Base-by-base conservation (phyloP, 2,329 filamentous ascomycete genomes). In the Neonectria sp. region DNA sequence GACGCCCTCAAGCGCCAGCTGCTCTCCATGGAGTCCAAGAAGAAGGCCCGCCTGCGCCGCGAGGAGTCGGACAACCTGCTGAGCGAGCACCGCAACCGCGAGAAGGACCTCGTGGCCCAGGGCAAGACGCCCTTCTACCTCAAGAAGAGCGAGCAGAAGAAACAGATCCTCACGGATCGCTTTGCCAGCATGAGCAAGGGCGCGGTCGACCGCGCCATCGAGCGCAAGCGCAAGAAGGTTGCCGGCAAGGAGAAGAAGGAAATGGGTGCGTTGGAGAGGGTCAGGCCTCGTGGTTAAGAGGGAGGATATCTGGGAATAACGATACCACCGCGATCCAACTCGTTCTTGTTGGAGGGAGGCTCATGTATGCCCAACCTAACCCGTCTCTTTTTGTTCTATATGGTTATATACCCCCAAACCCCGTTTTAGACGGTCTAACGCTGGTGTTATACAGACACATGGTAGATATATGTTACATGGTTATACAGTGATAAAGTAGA, bases 101-200 rank as follows among this genome's bases (percentile, higher is more conserved):
- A 99, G 86, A 95, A 94, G 83, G 92, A 95, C 79, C 83, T 93
- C 68, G 91, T 98, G 58, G 90, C 90, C 75, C 89, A 97, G 83
- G 96, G 96, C 68, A 98, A 98, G 89, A 90, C 88, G 79, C 95
- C 96, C 0, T 99, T 95, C 83, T 98, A 94, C 82, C 84, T 98
- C 75, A 99, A 99, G 89, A 92, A 91, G 84, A 90, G 91, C 77
- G 95, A 98, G 83, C 89, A 96, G 85, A 97, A 96, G 91, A 94
- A 95, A 86, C 86, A 92, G 81, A 86, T 95, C 63, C 84, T 98
- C 69, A 85, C 93, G 77, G 91, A 96, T 75, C 90, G 92, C 79
- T 98, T 93, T 81, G 88, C 91, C 74, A 88, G 89, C 67, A 92
- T 98, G 92, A 96, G 93, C 82, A 92, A 92, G 78, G 92, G 91